Evolutionary conservation across 2,329 filamentous ascomycete species (phyloP).

Genomic region (Beauveria sp.): DNA sequence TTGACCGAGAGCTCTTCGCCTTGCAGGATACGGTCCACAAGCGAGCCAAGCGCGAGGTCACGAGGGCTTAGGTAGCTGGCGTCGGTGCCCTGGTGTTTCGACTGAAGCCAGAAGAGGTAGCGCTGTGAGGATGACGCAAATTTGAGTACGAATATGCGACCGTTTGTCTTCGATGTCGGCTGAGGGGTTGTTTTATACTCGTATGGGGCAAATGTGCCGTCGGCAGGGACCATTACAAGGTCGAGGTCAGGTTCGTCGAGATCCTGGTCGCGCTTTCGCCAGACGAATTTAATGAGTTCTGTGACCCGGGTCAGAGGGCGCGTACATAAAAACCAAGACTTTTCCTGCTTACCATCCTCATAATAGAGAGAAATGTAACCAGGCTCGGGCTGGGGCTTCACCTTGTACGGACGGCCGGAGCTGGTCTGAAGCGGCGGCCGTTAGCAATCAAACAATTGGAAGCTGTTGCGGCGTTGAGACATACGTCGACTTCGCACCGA

Average conservation of each 20-base stretch:
- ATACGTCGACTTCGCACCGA: conserved; percentile 74
- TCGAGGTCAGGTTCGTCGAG: conserved; percentile 73
- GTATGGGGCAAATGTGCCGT: conserved; percentile 82
- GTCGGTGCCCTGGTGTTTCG: conserved; percentile 70
- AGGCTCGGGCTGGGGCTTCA: conserved; percentile 62
- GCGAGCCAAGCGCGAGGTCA: conserved; percentile 79
- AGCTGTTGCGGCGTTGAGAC: neutral
- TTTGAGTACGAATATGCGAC: conserved; percentile 87
- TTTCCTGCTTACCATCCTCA: conserved; percentile 62
- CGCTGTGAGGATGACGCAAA: conserved; percentile 88
- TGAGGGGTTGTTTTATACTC: conserved; percentile 50
- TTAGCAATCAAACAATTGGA: conserved; percentile 14
- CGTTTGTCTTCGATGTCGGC: conserved; percentile 62
- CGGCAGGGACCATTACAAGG: conserved; percentile 85
- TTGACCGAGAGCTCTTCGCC: conserved; percentile 81
- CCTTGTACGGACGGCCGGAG: conserved; percentile 53
- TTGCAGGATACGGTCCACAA: conserved; percentile 77
- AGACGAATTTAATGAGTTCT: conserved; percentile 95
- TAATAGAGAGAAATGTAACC: conserved; percentile 90
- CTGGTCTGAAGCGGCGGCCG: conserved; percentile 25
- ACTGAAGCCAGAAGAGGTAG: conserved; percentile 95
- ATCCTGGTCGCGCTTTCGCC: conserved; percentile 70
- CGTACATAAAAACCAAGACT: neutral
- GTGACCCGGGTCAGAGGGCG: conserved; percentile 3
- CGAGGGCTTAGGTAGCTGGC: conserved; percentile 74